These are phyloP conservation scores for Cyclotella distinguenda DNA, from an alignment of 108 stramenopile genomes.

Conservation along the genomic window DNA sequence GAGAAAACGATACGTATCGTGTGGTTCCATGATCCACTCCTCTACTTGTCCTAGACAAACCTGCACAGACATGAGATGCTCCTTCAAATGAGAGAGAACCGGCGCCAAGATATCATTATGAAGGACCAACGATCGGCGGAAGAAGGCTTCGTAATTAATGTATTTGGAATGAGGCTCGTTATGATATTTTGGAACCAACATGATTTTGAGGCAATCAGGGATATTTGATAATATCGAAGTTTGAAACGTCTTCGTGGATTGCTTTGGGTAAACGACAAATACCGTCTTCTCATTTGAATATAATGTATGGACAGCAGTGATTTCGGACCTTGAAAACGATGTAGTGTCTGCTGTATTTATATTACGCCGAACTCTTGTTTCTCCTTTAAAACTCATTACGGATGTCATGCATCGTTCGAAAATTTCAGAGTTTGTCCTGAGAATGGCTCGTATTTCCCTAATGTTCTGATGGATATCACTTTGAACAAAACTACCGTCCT, in stretches of 20 bases:
- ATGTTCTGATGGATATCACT: conserved; percentile 25
- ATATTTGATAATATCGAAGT: conserved; percentile 2
- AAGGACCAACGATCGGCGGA: conserved; percentile 24
- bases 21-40: conserved; percentile 37
- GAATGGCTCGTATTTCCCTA: conserved; percentile 28
- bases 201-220: conserved; percentile 4
- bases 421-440: conserved; percentile 28
- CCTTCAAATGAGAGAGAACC: conserved; percentile 34
- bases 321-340: background rate
- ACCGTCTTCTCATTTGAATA: background rate
- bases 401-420: conserved; percentile 27
- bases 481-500: background rate
- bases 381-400: background rate
- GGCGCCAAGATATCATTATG: conserved; percentile 39
- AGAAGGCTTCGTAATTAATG: conserved; percentile 35
- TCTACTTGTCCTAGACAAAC: conserved; percentile 46
- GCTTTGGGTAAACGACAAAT: conserved; percentile 6
- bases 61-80: conserved; percentile 41
- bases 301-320: conserved; percentile 1
- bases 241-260: background rate
- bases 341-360: background rate
- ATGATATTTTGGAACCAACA: background rate
- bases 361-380: background rate
- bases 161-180: conserved; percentile 3
- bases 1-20: conserved; percentile 5